Percentiles rank a stretch among this genome's conserved stretches.
phyloP scores from a whole-genome alignment of 106 monocot species.

The Gastrodia elata region DNA sequence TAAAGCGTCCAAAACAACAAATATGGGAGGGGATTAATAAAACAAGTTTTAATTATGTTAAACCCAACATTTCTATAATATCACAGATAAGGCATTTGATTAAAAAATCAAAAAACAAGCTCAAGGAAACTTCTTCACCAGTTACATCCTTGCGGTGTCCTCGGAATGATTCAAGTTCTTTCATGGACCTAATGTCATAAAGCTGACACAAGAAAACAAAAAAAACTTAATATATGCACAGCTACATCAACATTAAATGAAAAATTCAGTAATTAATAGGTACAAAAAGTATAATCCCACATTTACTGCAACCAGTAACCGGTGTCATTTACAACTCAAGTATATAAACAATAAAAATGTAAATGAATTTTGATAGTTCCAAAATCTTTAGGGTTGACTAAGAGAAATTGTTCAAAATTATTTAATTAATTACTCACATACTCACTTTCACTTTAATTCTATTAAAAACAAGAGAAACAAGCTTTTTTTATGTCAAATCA shows the following conservation, averaged over 20 bases:
- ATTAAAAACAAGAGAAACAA: too few species aligned
- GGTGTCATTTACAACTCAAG: background rate
- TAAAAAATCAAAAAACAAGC: background rate
- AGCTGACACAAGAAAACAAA: constrained; percentile 53
- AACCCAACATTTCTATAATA: background rate
- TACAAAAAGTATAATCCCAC: background rate
- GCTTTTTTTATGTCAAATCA: too few species aligned
- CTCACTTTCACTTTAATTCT: too few species aligned
- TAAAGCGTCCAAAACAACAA: background rate
- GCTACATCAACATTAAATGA: background rate
- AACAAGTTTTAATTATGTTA: background rate
- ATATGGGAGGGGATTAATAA: background rate
- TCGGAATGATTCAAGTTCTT: constrained; percentile 97
- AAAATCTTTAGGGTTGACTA: too few species aligned
- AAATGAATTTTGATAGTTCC: too few species aligned
- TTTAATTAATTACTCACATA: too few species aligned
- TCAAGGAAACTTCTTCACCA: constrained; percentile 28
- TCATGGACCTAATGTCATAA: constrained; percentile 98
- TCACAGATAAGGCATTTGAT: background rate
- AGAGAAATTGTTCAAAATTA: too few species aligned
- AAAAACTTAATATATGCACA: background rate
- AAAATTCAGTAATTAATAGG: background rate
- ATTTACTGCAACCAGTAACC: background rate
- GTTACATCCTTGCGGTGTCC: constrained; percentile 93
- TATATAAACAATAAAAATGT: background rate